Percentiles rank a stretch among this genome's conserved stretches.
phyloP scores from a whole-genome alignment of 2,329 filamentous ascomycete genomes.

The Cryphonectria nitschkei region DNA sequence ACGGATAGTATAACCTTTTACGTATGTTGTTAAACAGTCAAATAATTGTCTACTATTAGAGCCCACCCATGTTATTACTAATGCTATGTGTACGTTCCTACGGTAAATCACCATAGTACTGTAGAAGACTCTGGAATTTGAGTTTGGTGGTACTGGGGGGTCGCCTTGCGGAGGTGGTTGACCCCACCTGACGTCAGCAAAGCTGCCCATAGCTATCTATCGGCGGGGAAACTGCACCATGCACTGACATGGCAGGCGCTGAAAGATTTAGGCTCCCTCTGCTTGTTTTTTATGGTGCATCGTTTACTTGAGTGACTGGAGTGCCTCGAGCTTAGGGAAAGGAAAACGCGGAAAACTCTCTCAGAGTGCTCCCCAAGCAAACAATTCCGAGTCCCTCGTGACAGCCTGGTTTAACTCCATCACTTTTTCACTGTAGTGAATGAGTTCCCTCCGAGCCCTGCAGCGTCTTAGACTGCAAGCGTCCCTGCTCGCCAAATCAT shows the following conservation, averaged over 20 bases:
- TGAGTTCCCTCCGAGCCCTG: conserved; percentile 38
- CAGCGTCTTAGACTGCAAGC: conserved; percentile 37
- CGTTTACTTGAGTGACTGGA: not conserved
- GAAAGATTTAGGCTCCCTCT: not conserved
- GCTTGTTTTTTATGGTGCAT: not conserved
- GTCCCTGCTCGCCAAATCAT: conserved; percentile 33
- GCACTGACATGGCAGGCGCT: not conserved
- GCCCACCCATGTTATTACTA: too few relatives aligned
- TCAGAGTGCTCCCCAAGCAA: not conserved
- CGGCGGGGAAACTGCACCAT: not conserved
- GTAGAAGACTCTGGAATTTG: not conserved
- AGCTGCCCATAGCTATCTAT: not conserved
- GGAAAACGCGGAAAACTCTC: not conserved
- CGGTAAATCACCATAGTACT: not conserved
- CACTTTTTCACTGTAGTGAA: conserved; percentile 24
- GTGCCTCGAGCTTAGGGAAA: not conserved
- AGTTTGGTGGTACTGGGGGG: not conserved
- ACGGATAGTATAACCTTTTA: too few relatives aligned
- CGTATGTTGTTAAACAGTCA: too few relatives aligned
- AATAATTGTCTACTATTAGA: too few relatives aligned
- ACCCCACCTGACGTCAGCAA: conserved; percentile 15
- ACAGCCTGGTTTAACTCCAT: not conserved
- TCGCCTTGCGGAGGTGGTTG: not conserved
- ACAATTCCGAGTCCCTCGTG: not conserved
- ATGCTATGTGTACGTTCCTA: not conserved